Base-by-base conservation (phyloP, 1,284 basidiomycete genomes). In the Cutaneotrichosporon sp. region DNA sequence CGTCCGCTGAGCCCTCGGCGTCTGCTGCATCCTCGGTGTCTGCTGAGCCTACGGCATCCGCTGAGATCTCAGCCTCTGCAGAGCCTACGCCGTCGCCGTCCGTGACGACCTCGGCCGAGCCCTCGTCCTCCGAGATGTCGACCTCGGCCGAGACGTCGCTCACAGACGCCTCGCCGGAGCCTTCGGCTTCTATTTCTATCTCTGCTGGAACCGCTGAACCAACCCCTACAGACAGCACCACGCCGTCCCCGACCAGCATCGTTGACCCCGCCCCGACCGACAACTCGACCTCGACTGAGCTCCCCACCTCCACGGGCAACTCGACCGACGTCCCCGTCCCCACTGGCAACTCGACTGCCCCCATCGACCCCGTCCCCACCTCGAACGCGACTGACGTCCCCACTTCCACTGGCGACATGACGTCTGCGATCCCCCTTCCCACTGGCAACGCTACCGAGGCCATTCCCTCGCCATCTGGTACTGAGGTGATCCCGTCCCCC, bases 51-150 rank as follows among this genome's bases (percentile, higher is more conserved):
- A 26, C 26, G 26, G 16, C 30, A 18, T 52, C 30, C 16, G 11
- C 26, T n/a, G 57, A 26, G 26, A 21, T 22, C 56, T 49, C n/a
- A 16, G 22, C 63, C 50, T 42, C 60, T 6, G 56, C 60, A 34
- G 40, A n/a, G 18, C 55, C 65, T 22, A 34, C 60, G 50, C 56
- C 67, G 10, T 60, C 66, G 22, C 38, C 60, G 38, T 58, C 69
- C 18, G 58, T 21, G 8, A 56, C 62, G 9, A 47, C 47, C n/a
- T 57, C 58, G 11, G 57, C 13, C 21, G 58, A 56, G 58, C 55
- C 56, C 32, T 60, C 60, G 22, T 2, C 53, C 22, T 46, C 53
- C 4, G 16, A 38, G 21, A 38, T 36, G 31, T 34, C 63, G 46
- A 46, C 22, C 59, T 59, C 32, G 61, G 51, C 53, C 16, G 58